phyloP scores from a whole-genome alignment of 805 yeast genomes.

The Barnettozyma sucrosica region DNA sequence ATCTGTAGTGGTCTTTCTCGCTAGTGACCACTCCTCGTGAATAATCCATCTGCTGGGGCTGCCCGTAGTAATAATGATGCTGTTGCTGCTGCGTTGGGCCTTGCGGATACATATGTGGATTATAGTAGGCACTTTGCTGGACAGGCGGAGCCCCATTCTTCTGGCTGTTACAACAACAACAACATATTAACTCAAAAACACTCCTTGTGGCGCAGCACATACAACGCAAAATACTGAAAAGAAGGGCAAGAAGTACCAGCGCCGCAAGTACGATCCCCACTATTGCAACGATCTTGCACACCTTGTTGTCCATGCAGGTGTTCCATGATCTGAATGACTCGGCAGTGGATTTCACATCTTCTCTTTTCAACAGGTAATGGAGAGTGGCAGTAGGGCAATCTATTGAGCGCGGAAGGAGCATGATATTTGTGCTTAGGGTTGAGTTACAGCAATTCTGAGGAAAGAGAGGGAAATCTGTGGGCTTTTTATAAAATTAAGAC shows the following conservation, averaged over 20 bases:
- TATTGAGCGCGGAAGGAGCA: constrained; percentile 2
- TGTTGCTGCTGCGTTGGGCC: constrained; percentile 6
- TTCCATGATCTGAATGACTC: constrained; percentile 61
- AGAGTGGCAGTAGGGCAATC: constrained; percentile 10
- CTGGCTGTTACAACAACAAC: constrained; percentile 34
- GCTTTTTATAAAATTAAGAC: not conserved
- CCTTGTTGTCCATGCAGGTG: constrained; percentile 71
- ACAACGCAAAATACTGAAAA: constrained; percentile 51
- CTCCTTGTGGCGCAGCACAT: constrained; percentile 51
- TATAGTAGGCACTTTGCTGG: constrained; percentile 12
- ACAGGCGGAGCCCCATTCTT: constrained; percentile 5
- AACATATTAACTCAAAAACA: constrained; percentile 44
- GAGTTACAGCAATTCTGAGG: too few species aligned
- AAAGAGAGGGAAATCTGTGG: not conserved
- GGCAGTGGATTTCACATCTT: constrained; percentile 29
- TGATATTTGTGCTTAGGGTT: too few species aligned
- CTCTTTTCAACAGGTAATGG: constrained; percentile 10
- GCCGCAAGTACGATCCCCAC: constrained; percentile 61
- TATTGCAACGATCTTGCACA: constrained; percentile 73
- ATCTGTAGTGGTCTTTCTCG: constrained; percentile 5
- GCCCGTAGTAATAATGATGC: not conserved
- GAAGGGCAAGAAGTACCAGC: constrained; percentile 48
- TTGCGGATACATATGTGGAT: constrained; percentile 21
- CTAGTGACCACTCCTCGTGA: constrained; percentile 18
- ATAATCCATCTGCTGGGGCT: constrained; percentile 5